Base-by-base conservation (phyloP, 257 asterid species). In the Solanum tarapatanum region DNA sequence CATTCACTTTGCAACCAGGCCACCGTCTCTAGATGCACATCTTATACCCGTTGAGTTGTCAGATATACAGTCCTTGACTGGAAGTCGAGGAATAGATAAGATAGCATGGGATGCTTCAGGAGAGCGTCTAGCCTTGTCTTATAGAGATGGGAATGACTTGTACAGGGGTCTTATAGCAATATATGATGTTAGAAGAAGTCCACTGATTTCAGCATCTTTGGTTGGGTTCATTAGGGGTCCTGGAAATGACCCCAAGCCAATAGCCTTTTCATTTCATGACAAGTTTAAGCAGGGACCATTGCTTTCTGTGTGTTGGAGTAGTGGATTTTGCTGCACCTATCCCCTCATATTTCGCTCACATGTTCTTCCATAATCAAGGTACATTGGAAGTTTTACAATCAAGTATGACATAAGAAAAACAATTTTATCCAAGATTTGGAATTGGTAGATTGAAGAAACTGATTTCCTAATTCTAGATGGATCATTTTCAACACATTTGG, bases 221-320 rank as follows among this genome's bases (percentile, higher is more conserved):
- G 92, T 97, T 90, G 99, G 99, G 64, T 97, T 97, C 92, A 93
- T 97, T 87, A 91, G 99, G 90, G 99, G 99, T 82, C 99, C 99
- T 84, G 99, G 99, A 32, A 97, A 95, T 88, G 89, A 92, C 89
- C 98, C 98, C 19, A 97, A 92, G 94, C 94, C 99, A 89, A 85
- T 93, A 84, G 94, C 99, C 62, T 92, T 96, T 91, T 92, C 99
- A 75, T 97, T 95, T 93, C 95, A 96, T 41, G 91, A 94, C 92
- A 96, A 94, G 90, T 94, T 93, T 89, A 97, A 93, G 87, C 98
- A 97, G 89, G 99, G 99, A 85, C 97, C 99, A 37, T 90, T 97
- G 94, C 98, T 97, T 88, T 96, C 99, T 87, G 99, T 97, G 97
- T 93, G 97, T 90, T 97, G 99, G 99, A 96, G 98, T 90, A 95